phyloP scores from a whole-genome alignment of 805 yeast genomes.

The Metschnikowia baotianmanensis region DNA sequence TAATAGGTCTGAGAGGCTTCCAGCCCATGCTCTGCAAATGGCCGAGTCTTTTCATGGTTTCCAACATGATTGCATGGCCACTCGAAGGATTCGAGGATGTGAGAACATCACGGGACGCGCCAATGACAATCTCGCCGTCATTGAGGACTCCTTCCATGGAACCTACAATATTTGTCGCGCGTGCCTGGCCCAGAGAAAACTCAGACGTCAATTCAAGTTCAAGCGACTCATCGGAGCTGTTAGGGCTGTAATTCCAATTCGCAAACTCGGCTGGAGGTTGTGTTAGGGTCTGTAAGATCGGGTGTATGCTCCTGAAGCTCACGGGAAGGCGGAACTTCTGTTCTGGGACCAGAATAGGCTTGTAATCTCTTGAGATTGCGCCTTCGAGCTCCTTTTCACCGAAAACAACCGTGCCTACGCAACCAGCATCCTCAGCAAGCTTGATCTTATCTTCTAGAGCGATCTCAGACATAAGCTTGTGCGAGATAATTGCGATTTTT shows the following conservation, averaged over 20 bases:
- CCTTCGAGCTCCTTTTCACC: conserved; percentile 11
- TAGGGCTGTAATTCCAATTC: conserved; percentile 15
- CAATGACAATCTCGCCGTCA: conserved; percentile 41
- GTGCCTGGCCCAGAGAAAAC: conserved; percentile 1
- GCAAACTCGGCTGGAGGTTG: conserved; percentile 9
- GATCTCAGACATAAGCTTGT: conserved; percentile 4
- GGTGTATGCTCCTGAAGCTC: conserved; percentile 13
- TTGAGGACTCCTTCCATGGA: conserved; percentile 34
- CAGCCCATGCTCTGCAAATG: conserved; percentile 35
- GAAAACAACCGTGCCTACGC: conserved; percentile 16
- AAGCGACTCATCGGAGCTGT: conserved; percentile 6
- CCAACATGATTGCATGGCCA: conserved; percentile 40
- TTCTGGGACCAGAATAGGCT: conserved; percentile 7
- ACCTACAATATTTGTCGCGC: conserved; percentile 32
- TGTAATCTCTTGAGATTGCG: conserved; percentile 15
- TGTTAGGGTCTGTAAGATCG: conserved; percentile 16
- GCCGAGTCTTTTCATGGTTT: conserved; percentile 36
- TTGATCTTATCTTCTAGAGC: conserved; percentile 14
- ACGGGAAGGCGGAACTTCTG: conserved; percentile 16
- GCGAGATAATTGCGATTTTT: conserved; percentile 31
- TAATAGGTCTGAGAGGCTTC: conserved; percentile 41
- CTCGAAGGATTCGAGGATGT: conserved; percentile 37
- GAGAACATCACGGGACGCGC: conserved; percentile 39
- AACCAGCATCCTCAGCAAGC: conserved; percentile 14
- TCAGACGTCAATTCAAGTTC: conserved; percentile 8